Base-by-base conservation (phyloP, 768 basidiomycete genomes). In the Leccinellum luteum region DNA sequence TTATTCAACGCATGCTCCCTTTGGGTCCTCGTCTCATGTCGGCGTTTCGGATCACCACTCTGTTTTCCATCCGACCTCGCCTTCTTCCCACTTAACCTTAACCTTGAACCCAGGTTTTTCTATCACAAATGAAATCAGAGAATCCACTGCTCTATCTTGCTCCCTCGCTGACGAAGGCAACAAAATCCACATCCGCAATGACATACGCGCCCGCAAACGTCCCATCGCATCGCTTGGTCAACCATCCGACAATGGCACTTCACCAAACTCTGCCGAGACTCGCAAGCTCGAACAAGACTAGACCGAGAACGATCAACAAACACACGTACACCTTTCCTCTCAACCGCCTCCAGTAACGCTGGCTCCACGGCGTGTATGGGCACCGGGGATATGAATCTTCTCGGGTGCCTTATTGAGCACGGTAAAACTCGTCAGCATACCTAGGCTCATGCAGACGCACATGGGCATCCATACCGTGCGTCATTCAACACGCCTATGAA, bases 101-200 rank as follows among this genome's bases (percentile, higher is more conserved):
- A 41, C 61, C 28, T 43, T 14, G 41, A 32, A 21, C 25, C 31
- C 41, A 50, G 5, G n/a, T n/a, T n/a, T n/a, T n/a, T n/a, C n/a
- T n/a, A n/a, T n/a, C 44, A 15, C 4, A 41, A 43, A 51, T 44
- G 27, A 41, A 45, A 10, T 34, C 34, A 4, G 21, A 94, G 94
- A 93, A 74, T 94, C 92, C 5, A 94, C 94, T 0, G 85, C 87
- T 4, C 80, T 96, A 1, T 95, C 94, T 2, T 91, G 87, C 63
- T 90, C 91, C 0, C 82, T 95, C 54, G 92, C 93, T n/a, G 93
- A 95, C 68, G 93, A 95, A 73, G 94, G 94, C 23, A 93, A 95
- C 74, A 96, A 95, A 74, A 94, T 96, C 54, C 86, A 93, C 30
- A 95, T 95, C 53, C 84, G 94, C 35, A 95, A 94, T 71, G 92